These are phyloP conservation scores for Pythium coloratum DNA, from an alignment of 352 stramenopile genomes.

Conservation along the genomic window DNA sequence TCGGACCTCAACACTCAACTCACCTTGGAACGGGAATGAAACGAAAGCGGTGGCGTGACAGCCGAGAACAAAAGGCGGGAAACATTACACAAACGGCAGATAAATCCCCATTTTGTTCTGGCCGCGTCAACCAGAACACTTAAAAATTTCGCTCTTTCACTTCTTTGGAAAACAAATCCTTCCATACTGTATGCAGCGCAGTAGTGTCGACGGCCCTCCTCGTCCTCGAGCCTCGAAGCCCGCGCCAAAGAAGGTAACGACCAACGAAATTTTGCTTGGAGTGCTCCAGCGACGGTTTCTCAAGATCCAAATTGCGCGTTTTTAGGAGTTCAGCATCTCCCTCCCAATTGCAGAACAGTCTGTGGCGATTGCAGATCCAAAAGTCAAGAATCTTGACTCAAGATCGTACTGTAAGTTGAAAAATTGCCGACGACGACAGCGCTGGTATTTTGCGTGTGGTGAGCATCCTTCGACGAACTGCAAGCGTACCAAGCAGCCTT, in stretches of 20 bases:
- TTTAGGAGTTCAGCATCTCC: neutral
- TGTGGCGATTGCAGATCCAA: neutral
- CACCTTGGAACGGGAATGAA: neutral
- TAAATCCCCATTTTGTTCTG: no score
- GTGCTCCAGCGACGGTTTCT: neutral
- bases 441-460: neutral
- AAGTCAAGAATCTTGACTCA: no score
- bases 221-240: neutral
- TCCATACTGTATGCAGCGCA: neutral
- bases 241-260: neutral
- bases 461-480: neutral
- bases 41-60: neutral
- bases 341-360: neutral
- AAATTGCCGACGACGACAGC: neutral
- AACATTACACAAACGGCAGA: no score
- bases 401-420: neutral
- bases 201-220: no score
- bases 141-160: neutral
- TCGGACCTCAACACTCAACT: neutral
- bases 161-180: neutral
- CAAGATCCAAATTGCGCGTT: neutral
- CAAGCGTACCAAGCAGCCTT: neutral
- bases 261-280: constrained; percentile 4
- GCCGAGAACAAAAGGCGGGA: neutral
- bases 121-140: no score